phyloP scores from a whole-genome alignment of 2,329 filamentous ascomycete species.

The Pyrenochaeta sp. region DNA sequence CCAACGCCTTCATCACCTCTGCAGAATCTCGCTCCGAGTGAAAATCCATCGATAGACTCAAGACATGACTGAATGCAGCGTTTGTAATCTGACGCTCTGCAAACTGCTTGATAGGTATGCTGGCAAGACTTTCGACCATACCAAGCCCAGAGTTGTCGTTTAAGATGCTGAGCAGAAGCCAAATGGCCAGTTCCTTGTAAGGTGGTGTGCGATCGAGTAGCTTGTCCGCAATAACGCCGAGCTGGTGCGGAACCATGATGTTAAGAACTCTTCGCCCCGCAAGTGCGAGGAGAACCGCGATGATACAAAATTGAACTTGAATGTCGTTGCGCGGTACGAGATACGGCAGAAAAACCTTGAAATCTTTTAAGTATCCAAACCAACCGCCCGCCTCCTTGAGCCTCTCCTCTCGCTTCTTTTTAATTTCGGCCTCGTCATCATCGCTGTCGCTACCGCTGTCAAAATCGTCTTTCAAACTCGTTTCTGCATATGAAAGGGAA shows the following conservation, averaged over 20 bases:
- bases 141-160: not conserved
- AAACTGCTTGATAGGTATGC: not conserved
- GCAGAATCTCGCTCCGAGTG: not conserved
- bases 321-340: not conserved
- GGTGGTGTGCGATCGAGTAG: not conserved
- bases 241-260: not conserved
- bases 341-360: not conserved
- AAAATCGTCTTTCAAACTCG: not conserved
- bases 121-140: not conserved
- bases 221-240: not conserved
- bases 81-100: not conserved
- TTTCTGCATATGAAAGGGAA: not conserved
- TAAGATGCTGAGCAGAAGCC: not conserved
- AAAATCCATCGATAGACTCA: not conserved
- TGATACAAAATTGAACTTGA: not conserved
- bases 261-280: not conserved
- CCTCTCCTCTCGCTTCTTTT: not conserved
- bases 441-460: not conserved
- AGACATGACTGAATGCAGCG: not conserved
- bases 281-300: not conserved
- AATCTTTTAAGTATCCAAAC: not conserved
- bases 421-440: not conserved
- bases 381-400: not conserved
- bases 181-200: not conserved
- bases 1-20: not conserved